Base-by-base conservation (phyloP, 1,139 yeast genomes). In the Geotrichum cucujoidarum region DNA sequence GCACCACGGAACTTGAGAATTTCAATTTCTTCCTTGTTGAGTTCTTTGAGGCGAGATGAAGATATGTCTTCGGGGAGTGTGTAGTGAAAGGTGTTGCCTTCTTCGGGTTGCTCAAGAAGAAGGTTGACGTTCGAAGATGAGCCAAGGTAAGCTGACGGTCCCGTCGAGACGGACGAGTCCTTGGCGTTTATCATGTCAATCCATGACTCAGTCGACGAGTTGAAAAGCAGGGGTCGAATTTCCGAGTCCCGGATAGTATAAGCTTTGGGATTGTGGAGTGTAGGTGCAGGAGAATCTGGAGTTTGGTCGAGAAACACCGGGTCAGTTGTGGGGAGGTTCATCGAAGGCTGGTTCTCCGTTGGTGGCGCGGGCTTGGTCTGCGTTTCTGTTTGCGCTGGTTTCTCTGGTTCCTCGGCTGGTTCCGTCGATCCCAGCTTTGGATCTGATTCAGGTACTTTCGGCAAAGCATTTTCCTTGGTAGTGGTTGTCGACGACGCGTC, bases 1-100 rank as follows among this genome's bases (percentile, higher is more conserved):
- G 92, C 88, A 1, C 94, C 94, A 52, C 85, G 70, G 49, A 81
- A 61, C 59, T 81, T 77, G 55, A 85, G 70, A 48, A 83, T 76
- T 60, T 82, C 85, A 59, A 81, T 72, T 56, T 85, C 92, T 24
- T 78, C 83, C 4, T 81, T 75, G 60, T 81, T 88, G 48, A 82
- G 57, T 29, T 64, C 65, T 48, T 58, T 61, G 41, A 62, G 50
- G 14, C 66, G 56, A 13, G 63, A 50, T 1, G 55, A 53, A 2
- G 58, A 54, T 14, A 56, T 52, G 21, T 57, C 63, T 20, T 66
- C 70, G n/a, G 69, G 68, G 22, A 61, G 54, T 3, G 66, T 58
- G 36, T 60, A 65, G 56, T 59, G 74, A 37, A 57, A 69, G 34
- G 59, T 55, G 56, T 59, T 65, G 10, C 40, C 40, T 22, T 60